These are phyloP conservation scores for Ulmus americana DNA, from an alignment of 331 rosid genomes.

Conservation along the genomic window DNA sequence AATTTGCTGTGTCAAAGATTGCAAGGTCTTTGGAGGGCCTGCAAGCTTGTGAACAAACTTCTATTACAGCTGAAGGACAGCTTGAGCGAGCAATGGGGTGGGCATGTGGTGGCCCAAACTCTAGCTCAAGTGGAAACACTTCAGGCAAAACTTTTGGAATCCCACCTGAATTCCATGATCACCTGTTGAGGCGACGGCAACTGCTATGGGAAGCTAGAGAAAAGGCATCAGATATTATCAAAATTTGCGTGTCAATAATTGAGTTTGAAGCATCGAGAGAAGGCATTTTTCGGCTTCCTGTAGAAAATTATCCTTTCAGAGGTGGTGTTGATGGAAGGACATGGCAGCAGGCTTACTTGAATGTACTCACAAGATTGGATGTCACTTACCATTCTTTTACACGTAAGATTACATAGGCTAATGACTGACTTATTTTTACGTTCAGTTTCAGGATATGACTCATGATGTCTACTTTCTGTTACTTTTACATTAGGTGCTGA, in stretches of 20 bases:
- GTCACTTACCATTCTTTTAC: constrained; percentile 70
- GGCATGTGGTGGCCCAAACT: constrained; percentile 90
- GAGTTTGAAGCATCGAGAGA: constrained; percentile 93
- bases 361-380: constrained; percentile 66
- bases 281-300: constrained; percentile 59
- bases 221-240: constrained; percentile 68
- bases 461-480: constrained; percentile 25
- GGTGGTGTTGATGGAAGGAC: constrained; percentile 55
- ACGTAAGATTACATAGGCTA: constrained; percentile 43
- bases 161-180: constrained; percentile 89
- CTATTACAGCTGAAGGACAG: constrained; percentile 80
- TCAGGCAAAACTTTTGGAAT: constrained; percentile 70
- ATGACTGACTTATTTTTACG: constrained; percentile 6
- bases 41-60: constrained; percentile 68
- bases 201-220: constrained; percentile 75
- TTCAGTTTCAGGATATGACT: constrained; percentile 18
- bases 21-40: constrained; percentile 66
- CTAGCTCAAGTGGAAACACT: constrained; percentile 49
- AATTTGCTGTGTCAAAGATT: constrained; percentile 72
- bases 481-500: constrained; percentile 58
- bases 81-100: constrained; percentile 98
- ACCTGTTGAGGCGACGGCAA: constrained; percentile 63
- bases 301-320: constrained; percentile 56
- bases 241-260: constrained; percentile 63
- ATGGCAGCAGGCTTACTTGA: constrained; percentile 85